Percentiles rank a stretch among this genome's conserved stretches.
phyloP scores from a whole-genome alignment of 257 asterid species.

The Coffea eugenioides region DNA sequence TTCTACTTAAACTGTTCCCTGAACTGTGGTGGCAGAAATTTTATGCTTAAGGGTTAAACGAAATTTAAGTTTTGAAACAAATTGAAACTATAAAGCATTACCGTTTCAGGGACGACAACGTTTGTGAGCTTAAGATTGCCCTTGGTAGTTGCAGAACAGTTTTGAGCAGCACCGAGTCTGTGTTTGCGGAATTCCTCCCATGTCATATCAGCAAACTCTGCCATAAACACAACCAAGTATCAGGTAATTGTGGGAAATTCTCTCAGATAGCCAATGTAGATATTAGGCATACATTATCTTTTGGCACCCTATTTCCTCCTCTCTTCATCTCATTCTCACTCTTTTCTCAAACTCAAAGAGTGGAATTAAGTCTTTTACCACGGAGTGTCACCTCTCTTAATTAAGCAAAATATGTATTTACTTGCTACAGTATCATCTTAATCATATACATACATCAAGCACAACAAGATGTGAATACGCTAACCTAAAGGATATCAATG shows the following conservation, averaged over 20 bases:
- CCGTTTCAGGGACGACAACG: constrained; percentile 59
- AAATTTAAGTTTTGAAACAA: no score
- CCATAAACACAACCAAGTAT: constrained; percentile 4
- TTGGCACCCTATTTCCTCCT: neutral
- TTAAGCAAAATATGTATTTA: neutral
- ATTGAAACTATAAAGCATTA: constrained; percentile 23
- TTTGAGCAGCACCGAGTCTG: constrained; percentile 88
- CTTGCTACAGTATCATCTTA: neutral
- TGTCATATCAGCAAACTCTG: constrained; percentile 88
- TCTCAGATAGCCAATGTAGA: neutral
- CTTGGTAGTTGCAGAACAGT: constrained; percentile 87
- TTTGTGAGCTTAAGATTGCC: constrained; percentile 76
- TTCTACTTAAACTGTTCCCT: neutral
- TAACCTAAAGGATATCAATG: no score
- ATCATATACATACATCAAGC: neutral
- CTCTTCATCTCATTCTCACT: neutral
- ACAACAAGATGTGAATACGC: neutral
- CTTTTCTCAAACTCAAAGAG: neutral
- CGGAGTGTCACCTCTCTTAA: neutral
- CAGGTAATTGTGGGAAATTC: neutral
- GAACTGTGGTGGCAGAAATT: neutral
- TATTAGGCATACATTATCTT: neutral
- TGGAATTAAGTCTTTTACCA: neutral
- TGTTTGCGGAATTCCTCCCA: constrained; percentile 90
- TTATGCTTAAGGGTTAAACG: neutral